phyloP scores from a whole-genome alignment of 1,284 basidiomycete species.

The Cystobasidium slooffiae region DNA sequence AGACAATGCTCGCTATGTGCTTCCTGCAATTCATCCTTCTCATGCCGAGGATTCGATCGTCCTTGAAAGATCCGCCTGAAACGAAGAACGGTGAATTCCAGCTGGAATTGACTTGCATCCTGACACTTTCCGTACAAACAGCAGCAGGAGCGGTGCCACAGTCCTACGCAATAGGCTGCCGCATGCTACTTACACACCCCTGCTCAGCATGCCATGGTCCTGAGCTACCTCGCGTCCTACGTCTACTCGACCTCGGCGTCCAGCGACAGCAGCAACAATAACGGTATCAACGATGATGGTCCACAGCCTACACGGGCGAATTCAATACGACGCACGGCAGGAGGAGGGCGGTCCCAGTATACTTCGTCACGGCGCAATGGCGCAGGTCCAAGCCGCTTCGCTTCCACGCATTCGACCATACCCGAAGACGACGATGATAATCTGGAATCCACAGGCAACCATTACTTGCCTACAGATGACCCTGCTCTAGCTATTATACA shows the following conservation, averaged over 20 bases:
- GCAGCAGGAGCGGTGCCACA: too few relatives aligned
- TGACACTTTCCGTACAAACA: too few relatives aligned
- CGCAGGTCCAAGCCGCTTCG: not conserved
- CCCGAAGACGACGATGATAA: not conserved
- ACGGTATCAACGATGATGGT: not conserved
- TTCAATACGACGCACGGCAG: constrained; percentile 18
- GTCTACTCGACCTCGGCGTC: constrained; percentile 15
- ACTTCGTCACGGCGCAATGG: not conserved
- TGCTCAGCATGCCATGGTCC: constrained; percentile 31
- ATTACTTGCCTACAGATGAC: constrained; percentile 7
- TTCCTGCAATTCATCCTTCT: too few relatives aligned
- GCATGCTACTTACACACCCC: too few relatives aligned
- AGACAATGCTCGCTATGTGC: too few relatives aligned
- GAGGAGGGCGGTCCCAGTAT: not conserved
- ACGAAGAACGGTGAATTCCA: too few relatives aligned
- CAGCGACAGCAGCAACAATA: not conserved
- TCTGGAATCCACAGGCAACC: not conserved
- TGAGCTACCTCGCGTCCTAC: constrained; percentile 40
- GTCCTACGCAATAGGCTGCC: too few relatives aligned
- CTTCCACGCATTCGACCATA: not conserved
- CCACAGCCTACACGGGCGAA: constrained; percentile 19
- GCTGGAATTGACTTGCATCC: too few relatives aligned
- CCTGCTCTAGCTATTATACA: constrained; percentile 57
- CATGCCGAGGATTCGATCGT: too few relatives aligned
- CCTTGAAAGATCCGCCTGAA: too few relatives aligned